phyloP scores from a whole-genome alignment of 441 rosid species.

The Heliophila coronopifolia region DNA sequence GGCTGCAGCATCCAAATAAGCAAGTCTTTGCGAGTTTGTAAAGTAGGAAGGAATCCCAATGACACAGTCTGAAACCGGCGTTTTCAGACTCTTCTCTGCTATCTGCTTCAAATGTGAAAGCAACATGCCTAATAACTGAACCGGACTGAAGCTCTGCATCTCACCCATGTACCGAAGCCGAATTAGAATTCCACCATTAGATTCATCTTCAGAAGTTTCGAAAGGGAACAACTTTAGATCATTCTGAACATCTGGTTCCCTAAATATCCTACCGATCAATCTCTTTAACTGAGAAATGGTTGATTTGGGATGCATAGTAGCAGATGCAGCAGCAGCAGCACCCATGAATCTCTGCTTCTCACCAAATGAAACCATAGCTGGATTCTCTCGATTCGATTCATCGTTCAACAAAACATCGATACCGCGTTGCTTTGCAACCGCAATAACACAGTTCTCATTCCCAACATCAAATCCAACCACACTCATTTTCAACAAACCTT shows the following conservation, averaged over 20 bases:
- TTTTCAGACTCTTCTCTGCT: constrained; percentile 63
- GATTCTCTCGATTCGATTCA: constrained; percentile 87
- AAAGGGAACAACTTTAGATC: constrained; percentile 68
- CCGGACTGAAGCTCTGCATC: constrained; percentile 54
- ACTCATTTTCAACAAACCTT: constrained; percentile 46
- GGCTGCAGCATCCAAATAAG: constrained; percentile 70
- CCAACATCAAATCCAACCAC: constrained; percentile 92
- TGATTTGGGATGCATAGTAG: constrained; percentile 72
- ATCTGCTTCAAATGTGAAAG: constrained; percentile 79
- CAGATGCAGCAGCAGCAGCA: constrained; percentile 79
- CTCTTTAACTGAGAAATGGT: constrained; percentile 76
- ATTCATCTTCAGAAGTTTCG: constrained; percentile 53
- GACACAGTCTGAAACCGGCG: constrained; percentile 64
- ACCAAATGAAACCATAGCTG: constrained; percentile 70
- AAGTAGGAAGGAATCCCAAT: constrained; percentile 91
- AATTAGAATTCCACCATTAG: constrained; percentile 62
- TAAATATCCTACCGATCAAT: constrained; percentile 62
- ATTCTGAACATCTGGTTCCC: constrained; percentile 57
- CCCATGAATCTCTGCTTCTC: constrained; percentile 93
- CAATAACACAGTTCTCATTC: constrained; percentile 78
- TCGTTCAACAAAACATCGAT: constrained; percentile 84
- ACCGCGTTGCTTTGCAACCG: constrained; percentile 71
- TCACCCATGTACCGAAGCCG: constrained; percentile 61
- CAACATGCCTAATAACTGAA: constrained; percentile 81
- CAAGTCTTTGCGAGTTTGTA: constrained; percentile 72